Percentiles rank a stretch among this genome's conserved stretches.
These are phyloP conservation scores for Diaporthe vaccinii DNA, from an alignment of 2,329 filamentous ascomycete genomes.

Conservation along the genomic window DNA sequence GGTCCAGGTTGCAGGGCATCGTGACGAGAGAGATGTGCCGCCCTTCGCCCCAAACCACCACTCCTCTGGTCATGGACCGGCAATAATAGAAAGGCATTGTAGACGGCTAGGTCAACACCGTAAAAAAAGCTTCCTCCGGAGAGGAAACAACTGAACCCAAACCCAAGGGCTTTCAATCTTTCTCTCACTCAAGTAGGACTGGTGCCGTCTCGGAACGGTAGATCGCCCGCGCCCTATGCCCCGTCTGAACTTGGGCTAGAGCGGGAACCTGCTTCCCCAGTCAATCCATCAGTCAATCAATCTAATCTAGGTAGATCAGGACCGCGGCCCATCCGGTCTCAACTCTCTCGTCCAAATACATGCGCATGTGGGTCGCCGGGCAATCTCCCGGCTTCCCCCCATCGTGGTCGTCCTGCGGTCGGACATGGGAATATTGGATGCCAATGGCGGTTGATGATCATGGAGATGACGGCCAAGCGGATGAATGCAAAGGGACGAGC, in stretches of 20 bases:
- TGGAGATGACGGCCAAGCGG: background rate
- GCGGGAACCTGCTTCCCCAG: background rate
- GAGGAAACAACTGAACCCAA: background rate
- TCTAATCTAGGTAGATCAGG: conserved; percentile 11
- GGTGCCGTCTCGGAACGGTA: conserved; percentile 24
- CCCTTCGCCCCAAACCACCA: background rate
- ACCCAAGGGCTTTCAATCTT: background rate
- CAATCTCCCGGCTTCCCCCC: background rate
- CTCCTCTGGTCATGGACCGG: background rate
- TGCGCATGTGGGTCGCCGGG: background rate
- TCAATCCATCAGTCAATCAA: background rate
- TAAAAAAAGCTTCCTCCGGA: background rate
- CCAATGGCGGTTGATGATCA: background rate
- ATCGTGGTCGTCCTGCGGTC: too few relatives aligned
- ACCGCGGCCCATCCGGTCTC: conserved; percentile 23
- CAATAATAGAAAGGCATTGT: background rate
- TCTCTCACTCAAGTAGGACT: conserved; percentile 11
- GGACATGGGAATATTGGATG: background rate
- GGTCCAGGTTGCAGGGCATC: background rate
- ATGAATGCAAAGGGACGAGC: background rate
- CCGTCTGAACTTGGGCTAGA: conserved; percentile 16
- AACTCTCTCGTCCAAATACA: conserved; percentile 17
- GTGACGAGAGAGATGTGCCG: background rate
- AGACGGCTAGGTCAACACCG: background rate
- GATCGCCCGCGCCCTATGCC: conserved; percentile 9